These are phyloP conservation scores for Phytophthora citrophthora DNA, from an alignment of 352 stramenopile genomes.

Conservation along the genomic window DNA sequence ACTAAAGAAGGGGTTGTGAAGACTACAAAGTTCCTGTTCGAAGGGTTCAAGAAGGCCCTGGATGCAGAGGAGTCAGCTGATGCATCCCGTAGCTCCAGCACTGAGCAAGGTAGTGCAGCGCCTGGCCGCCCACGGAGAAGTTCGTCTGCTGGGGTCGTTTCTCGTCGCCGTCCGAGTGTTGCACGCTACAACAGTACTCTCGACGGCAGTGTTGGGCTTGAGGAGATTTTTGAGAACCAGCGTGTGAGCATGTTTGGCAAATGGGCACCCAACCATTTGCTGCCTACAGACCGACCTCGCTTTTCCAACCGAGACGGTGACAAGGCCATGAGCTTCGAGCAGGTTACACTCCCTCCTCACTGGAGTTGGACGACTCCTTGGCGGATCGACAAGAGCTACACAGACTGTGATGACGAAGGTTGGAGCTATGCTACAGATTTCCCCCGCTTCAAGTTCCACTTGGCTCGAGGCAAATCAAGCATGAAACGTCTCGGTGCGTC, in stretches of 20 bases:
- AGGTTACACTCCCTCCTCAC: conserved; percentile 69
- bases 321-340: conserved; percentile 80
- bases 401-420: conserved; percentile 86
- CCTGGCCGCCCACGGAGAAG: conserved; percentile 18
- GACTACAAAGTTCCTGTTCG: conserved; percentile 58
- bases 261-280: conserved; percentile 84
- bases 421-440: conserved; percentile 91
- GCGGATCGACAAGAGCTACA: conserved; percentile 90
- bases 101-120: conserved; percentile 5
- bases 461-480: conserved; percentile 81
- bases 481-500: conserved; percentile 76
- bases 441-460: conserved; percentile 83
- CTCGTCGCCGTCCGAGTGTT: conserved; percentile 38
- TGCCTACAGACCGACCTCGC: conserved; percentile 78
- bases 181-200: conserved; percentile 71
- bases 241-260: conserved; percentile 89
- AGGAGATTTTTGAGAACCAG: conserved; percentile 91
- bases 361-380: conserved; percentile 89
- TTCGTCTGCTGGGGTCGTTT: conserved; percentile 16
- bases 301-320: conserved; percentile 87
- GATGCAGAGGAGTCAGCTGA: conserved; percentile 31
- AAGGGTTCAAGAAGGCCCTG: conserved; percentile 55
- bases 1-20: conserved; percentile 75
- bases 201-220: conserved; percentile 76
- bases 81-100: conserved; percentile 3